phyloP scores from a whole-genome alignment of 441 rosid species.

The Aquilaria agallochum region DNA sequence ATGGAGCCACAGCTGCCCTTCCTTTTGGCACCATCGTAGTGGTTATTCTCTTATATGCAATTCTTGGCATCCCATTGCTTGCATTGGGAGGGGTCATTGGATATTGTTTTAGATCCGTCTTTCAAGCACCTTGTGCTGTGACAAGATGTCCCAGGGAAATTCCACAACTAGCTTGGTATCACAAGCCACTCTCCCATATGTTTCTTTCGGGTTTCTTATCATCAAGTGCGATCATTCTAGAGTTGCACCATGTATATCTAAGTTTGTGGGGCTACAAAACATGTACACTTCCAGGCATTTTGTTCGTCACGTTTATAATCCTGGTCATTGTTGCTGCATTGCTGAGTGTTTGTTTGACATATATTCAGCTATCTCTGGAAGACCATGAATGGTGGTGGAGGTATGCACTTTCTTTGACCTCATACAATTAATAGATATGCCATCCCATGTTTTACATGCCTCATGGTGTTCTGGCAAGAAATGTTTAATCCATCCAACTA shows the following conservation, averaged over 20 bases:
- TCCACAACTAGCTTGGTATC: slow-evolving; percentile 57
- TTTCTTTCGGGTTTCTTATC: slow-evolving; percentile 70
- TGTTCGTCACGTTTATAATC: slow-evolving; percentile 53
- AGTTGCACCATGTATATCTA: slow-evolving; percentile 56
- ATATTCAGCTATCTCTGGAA: slow-evolving; percentile 73
- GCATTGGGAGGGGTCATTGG: slow-evolving; percentile 70
- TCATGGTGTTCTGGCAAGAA: not conserved
- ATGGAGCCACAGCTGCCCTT: slow-evolving; percentile 75
- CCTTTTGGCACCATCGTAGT: slow-evolving; percentile 72
- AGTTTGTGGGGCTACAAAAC: slow-evolving; percentile 88
- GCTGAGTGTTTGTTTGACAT: slow-evolving; percentile 64
- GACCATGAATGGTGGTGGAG: slow-evolving; percentile 99
- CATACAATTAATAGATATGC: not conserved
- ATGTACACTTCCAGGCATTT: slow-evolving; percentile 48
- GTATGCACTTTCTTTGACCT: slow-evolving; percentile 31
- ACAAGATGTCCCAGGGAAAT: slow-evolving; percentile 64
- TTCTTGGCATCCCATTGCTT: slow-evolving; percentile 57
- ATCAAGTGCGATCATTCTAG: slow-evolving; percentile 59
- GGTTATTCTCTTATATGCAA: slow-evolving; percentile 44
- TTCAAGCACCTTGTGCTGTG: slow-evolving; percentile 54
- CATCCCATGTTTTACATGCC: not conserved
- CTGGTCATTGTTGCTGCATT: slow-evolving; percentile 53
- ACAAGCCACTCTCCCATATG: slow-evolving; percentile 58
- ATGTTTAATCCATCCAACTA: not conserved
- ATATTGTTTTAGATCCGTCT: slow-evolving; percentile 49